Evolutionary conservation across 108 stramenopile genomes (phyloP).

Genomic region (Conticribra weissflogii): DNA sequence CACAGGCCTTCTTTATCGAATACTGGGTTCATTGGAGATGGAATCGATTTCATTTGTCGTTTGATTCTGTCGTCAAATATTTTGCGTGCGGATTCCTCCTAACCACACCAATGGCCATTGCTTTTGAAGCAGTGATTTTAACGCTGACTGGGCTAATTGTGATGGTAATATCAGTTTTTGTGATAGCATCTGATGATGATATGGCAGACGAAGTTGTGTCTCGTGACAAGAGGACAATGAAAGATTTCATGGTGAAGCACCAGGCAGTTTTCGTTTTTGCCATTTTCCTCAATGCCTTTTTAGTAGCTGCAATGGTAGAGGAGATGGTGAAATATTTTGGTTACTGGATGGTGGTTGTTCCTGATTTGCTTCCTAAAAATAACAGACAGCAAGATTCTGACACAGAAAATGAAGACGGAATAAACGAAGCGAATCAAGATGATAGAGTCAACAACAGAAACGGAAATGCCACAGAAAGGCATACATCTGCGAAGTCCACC

Average conservation of each 20-base stretch:
- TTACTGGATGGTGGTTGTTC: constrained; percentile 54
- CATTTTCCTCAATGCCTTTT: constrained; percentile 43
- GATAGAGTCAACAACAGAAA: background rate
- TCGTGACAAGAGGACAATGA: constrained; percentile 36
- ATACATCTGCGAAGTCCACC: constrained; percentile 33
- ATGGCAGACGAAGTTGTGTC: constrained; percentile 25
- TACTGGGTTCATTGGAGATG: constrained; percentile 52
- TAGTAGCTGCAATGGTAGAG: constrained; percentile 45
- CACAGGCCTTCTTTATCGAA: constrained; percentile 51
- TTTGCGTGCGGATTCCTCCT: constrained; percentile 52
- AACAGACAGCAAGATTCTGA: background rate
- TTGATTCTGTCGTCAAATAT: constrained; percentile 52
- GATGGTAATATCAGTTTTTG: constrained; percentile 4
- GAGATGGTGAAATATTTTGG: constrained; percentile 58
- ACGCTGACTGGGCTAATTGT: constrained; percentile 10
- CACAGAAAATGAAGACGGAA: constrained; percentile 13
- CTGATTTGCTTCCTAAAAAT: constrained; percentile 43
- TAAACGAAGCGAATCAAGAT: background rate
- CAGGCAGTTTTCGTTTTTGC: constrained; percentile 29
- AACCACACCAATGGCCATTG: constrained; percentile 42
- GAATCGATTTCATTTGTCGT: constrained; percentile 47
- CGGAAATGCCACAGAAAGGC: constrained; percentile 3
- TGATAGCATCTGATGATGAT: constrained; percentile 21
- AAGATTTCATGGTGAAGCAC: constrained; percentile 32
- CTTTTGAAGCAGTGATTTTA: constrained; percentile 43